Evolutionary conservation across 495 filamentous ascomycete species (phyloP).

Genomic region (Xylaria grammica): DNA sequence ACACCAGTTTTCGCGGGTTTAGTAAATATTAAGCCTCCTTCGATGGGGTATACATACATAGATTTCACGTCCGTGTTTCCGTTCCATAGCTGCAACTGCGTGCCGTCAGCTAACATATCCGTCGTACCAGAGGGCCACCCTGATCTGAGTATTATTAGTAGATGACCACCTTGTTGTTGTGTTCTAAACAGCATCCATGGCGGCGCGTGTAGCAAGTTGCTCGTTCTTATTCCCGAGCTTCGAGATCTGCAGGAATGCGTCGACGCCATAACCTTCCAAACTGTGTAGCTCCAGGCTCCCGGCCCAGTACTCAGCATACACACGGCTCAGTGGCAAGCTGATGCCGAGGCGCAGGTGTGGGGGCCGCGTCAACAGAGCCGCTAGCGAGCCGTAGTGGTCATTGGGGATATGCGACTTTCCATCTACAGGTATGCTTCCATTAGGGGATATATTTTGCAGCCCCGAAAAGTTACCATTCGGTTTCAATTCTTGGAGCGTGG

Average conservation of each 20-base stretch:
- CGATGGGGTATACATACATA: no score
- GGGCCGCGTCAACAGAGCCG: slow-evolving; percentile 76
- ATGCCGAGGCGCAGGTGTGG: slow-evolving; percentile 91
- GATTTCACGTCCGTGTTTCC: no score
- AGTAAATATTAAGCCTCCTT: no score
- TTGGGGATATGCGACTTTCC: slow-evolving; percentile 1
- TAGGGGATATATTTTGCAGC: slow-evolving; percentile 53
- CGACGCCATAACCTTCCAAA: slow-evolving; percentile 95
- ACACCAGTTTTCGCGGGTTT: no score
- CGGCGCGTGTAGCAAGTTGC: slow-evolving; percentile 85
- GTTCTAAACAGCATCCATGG: slow-evolving; percentile 82
- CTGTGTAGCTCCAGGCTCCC: slow-evolving; percentile 91
- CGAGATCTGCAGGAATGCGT: slow-evolving; percentile 95
- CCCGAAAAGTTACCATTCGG: slow-evolving; percentile 86
- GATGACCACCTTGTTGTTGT: no score
- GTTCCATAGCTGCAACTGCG: no score
- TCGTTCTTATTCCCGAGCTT: slow-evolving; percentile 99
- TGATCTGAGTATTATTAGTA: no score
- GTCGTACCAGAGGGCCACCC: no score
- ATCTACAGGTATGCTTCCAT: slow-evolving; percentile 31
- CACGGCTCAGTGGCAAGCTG: slow-evolving; percentile 89
- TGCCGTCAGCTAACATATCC: no score
- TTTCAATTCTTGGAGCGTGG: slow-evolving; percentile 87
- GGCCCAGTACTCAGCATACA: slow-evolving; percentile 99
- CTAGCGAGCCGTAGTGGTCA: slow-evolving; percentile 64